phyloP scores from a whole-genome alignment of 2,329 filamentous ascomycete species.

The Aspergillus sp. region DNA sequence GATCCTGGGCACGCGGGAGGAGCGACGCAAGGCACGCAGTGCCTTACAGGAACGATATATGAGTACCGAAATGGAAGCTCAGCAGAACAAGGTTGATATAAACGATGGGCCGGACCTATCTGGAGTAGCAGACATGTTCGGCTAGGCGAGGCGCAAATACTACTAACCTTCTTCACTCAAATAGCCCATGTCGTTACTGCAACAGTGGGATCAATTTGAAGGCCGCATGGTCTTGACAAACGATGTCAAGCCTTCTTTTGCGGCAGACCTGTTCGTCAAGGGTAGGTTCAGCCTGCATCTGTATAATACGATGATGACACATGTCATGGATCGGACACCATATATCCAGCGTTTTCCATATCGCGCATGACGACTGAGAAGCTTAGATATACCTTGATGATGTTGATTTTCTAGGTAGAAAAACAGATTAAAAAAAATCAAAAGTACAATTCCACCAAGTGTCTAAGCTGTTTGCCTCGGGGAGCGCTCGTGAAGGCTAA shows the following conservation, averaged over 20 bases:
- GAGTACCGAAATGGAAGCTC: slow-evolving; percentile 44
- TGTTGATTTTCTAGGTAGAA: background rate
- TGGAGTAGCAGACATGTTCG: slow-evolving; percentile 55
- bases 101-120: slow-evolving; percentile 50
- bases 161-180: too few species aligned
- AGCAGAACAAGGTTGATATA: slow-evolving; percentile 41
- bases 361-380: background rate
- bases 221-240: too few species aligned
- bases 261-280: slow-evolving; percentile 54
- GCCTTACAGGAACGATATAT: slow-evolving; percentile 43
- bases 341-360: background rate
- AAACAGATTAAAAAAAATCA: background rate
- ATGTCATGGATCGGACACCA: background rate
- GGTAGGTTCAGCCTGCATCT: slow-evolving; percentile 5
- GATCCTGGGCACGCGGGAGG: slow-evolving; percentile 51
- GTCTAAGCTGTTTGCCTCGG: too few species aligned
- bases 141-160: slow-evolving; percentile 20
- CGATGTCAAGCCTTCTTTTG: slow-evolving; percentile 30
- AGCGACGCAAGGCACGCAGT: slow-evolving; percentile 41
- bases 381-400: slow-evolving; percentile 1
- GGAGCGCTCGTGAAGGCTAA: background rate
- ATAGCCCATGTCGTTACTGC: too few species aligned
- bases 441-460: background rate
- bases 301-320: slow-evolving; percentile 16
- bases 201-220: too few species aligned